Percentiles rank a stretch among this genome's conserved stretches.
Conservation (phyloP, 768 basidiomycete genomes). For the Russula vinacea region DNA sequence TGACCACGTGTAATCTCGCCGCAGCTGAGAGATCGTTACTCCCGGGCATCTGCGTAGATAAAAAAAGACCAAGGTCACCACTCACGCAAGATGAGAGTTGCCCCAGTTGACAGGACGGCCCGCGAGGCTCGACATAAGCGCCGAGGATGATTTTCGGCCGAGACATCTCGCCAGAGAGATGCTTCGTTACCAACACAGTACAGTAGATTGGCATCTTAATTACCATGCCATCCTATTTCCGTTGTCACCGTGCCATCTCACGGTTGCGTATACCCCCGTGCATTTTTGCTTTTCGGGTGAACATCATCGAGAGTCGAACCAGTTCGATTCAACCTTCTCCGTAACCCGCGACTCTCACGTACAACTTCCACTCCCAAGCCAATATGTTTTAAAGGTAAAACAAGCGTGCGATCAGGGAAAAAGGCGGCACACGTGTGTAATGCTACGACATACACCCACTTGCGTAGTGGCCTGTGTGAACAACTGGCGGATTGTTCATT, state of each 20-base stretch:
- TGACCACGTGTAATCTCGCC: slow-evolving; percentile 6
- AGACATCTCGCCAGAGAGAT: neutral
- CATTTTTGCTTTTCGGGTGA: no score
- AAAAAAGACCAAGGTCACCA: neutral
- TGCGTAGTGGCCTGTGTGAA: neutral
- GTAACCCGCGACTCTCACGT: neutral
- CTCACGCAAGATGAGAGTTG: neutral
- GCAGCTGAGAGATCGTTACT: neutral
- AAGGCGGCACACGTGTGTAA: neutral
- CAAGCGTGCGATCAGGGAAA: neutral
- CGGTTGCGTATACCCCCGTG: neutral
- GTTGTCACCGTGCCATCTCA: slow-evolving; percentile 2
- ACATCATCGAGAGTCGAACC: neutral
- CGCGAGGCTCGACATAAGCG: neutral
- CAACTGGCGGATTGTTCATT: neutral
- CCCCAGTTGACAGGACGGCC: neutral
- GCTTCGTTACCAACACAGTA: neutral
- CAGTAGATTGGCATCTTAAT: neutral
- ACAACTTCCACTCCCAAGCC: neutral
- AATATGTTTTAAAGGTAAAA: neutral
- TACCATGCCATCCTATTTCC: neutral
- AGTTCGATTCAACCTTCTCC: neutral
- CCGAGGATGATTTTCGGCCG: neutral
- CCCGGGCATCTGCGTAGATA: neutral
- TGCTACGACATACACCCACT: neutral